A percentile compares a stretch with the other conserved stretches of the same genome.
Conservation (phyloP, 176 grass and related monocot species). For the Tuctoria greenei region DNA sequence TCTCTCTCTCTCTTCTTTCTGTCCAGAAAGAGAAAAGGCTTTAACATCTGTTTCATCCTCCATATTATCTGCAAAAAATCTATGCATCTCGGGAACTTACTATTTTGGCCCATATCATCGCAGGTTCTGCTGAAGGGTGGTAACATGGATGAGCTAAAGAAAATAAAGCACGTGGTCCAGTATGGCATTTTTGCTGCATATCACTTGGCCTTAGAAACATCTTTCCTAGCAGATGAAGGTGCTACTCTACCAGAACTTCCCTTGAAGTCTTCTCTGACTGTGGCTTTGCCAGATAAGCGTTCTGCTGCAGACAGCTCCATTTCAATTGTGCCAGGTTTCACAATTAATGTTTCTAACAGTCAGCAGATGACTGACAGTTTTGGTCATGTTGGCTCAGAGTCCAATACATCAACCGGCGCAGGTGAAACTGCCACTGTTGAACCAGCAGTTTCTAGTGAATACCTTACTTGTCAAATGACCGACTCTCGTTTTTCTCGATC, state of each 20-base stretch:
- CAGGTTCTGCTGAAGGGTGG: slow-evolving; percentile 91
- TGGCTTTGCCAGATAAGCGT: slow-evolving; percentile 69
- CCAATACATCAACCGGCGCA: slow-evolving; percentile 28
- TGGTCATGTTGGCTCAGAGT: slow-evolving; percentile 32
- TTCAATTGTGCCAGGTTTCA: slow-evolving; percentile 66
- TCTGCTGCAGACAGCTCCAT: slow-evolving; percentile 68
- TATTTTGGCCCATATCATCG: slow-evolving; percentile 31
- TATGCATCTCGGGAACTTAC: slow-evolving; percentile 15
- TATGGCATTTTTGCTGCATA: slow-evolving; percentile 97
- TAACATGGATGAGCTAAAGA: slow-evolving; percentile 80
- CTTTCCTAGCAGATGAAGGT: slow-evolving; percentile 96
- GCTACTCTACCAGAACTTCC: slow-evolving; percentile 75
- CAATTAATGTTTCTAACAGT: slow-evolving; percentile 31
- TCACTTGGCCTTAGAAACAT: slow-evolving; percentile 93
- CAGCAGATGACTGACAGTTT: slow-evolving; percentile 30
- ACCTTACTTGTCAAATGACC: slow-evolving; percentile 23
- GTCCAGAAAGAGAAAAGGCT: neutral
- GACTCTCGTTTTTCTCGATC: slow-evolving; percentile 17
- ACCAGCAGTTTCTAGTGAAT: slow-evolving; percentile 32
- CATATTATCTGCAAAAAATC: slow-evolving; percentile 9
- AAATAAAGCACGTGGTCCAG: slow-evolving; percentile 91
- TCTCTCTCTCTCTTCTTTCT: neutral
- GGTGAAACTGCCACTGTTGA: slow-evolving; percentile 16
- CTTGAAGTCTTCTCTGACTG: slow-evolving; percentile 70
- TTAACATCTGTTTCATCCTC: slow-evolving; percentile 5